phyloP scores from a whole-genome alignment of 345 rosid species.

The Brassica cretica region DNA sequence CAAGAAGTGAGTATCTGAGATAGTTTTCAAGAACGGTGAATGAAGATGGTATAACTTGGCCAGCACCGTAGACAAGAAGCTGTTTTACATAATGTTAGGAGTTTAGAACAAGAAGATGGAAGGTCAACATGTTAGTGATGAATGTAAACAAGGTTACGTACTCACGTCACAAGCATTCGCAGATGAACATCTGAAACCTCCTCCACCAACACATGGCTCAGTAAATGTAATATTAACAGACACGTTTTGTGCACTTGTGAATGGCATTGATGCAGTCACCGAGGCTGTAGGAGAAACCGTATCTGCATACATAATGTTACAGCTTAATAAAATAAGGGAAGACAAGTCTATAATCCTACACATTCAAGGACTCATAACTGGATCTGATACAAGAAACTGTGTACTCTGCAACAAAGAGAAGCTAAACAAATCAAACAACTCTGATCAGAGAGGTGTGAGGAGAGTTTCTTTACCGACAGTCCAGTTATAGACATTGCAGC shows the following conservation, averaged over 20 bases:
- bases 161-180: slow-evolving; percentile 86
- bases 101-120: slow-evolving; percentile 2
- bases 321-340: neutral
- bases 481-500: slow-evolving; percentile 73
- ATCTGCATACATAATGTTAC: slow-evolving; percentile 53
- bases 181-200: slow-evolving; percentile 83
- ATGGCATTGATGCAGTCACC: slow-evolving; percentile 59
- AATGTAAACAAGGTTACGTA: slow-evolving; percentile 46
- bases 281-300: slow-evolving; percentile 73
- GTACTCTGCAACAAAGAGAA: neutral
- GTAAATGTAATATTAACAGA: slow-evolving; percentile 73
- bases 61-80: slow-evolving; percentile 91
- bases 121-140: neutral
- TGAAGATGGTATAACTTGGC: slow-evolving; percentile 81
- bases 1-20: slow-evolving; percentile 68
- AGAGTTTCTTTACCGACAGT: slow-evolving; percentile 64
- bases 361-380: neutral
- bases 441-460: slow-evolving; percentile 22
- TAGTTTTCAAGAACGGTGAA: slow-evolving; percentile 52
- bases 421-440: neutral
- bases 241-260: slow-evolving; percentile 73
- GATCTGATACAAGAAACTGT: neutral
- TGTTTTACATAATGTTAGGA: slow-evolving; percentile 39
- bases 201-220: slow-evolving; percentile 70
- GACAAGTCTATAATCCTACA: slow-evolving; percentile 11